Percentiles rank a stretch among this genome's conserved stretches.
These are phyloP conservation scores for Rhodotorula sp. DNA, from an alignment of 1,284 basidiomycete genomes.

Conservation along the genomic window DNA sequence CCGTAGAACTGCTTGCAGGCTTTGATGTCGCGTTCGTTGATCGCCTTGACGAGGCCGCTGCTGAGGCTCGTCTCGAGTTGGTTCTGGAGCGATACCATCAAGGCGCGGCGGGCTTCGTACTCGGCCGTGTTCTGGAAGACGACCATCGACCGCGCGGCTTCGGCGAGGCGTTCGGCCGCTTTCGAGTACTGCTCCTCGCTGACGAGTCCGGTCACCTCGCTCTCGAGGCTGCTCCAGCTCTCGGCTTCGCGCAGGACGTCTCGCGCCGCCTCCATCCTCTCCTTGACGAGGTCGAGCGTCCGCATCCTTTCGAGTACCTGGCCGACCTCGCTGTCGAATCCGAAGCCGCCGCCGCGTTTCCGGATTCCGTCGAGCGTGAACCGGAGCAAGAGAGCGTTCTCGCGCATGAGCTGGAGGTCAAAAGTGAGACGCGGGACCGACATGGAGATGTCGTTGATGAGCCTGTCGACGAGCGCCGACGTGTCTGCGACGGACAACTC, in stretches of 20 bases:
- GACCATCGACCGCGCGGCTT: conserved; percentile 79
- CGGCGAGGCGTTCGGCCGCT: conserved; percentile 80
- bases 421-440: conserved; percentile 83
- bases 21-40: conserved; percentile 68
- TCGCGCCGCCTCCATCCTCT: conserved; percentile 76
- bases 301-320: conserved; percentile 66
- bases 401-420: conserved; percentile 91
- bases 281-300: conserved; percentile 75
- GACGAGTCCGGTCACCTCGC: conserved; percentile 79
- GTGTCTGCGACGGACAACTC: conserved; percentile 84
- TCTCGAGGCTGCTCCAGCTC: conserved; percentile 88
- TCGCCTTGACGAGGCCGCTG: conserved; percentile 76
- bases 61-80: conserved; percentile 85
- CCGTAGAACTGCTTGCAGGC: conserved; percentile 73
- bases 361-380: conserved; percentile 45
- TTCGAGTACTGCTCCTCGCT: conserved; percentile 68
- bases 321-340: conserved; percentile 53
- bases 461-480: conserved; percentile 73
- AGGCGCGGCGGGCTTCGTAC: conserved; percentile 74
- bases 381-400: conserved; percentile 74
- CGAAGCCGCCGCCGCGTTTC: conserved; percentile 44
- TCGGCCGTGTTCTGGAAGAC: conserved; percentile 84
- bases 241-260: conserved; percentile 86
- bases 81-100: conserved; percentile 87
- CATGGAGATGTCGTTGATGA: conserved; percentile 83